phyloP scores from a whole-genome alignment of 116 monocot species.

The Iris pallida region DNA sequence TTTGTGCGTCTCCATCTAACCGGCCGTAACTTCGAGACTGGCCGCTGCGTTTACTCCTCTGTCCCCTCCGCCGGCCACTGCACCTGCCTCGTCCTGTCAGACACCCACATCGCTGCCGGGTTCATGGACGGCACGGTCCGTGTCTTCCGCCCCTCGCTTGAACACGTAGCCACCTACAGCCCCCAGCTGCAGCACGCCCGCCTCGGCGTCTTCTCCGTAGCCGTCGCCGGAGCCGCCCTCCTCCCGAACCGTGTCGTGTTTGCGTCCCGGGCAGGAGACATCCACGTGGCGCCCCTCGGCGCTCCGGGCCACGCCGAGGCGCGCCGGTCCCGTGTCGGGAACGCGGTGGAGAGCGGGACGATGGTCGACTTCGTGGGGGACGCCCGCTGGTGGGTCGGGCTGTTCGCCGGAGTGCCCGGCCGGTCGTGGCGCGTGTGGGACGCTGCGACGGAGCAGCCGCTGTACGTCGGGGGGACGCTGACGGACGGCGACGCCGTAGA shows the following conservation, averaged over 20 bases:
- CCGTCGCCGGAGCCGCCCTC: conserved; percentile 51
- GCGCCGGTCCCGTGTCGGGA: conserved; percentile 42
- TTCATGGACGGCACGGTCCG: conserved; percentile 59
- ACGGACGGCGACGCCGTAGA: conserved; percentile 41
- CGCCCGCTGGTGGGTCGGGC: conserved; percentile 49
- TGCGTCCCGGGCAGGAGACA: conserved; percentile 57
- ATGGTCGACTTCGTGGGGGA: conserved; percentile 54
- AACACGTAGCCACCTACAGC: conserved; percentile 22
- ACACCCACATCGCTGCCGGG: conserved; percentile 45
- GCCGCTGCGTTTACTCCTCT: conserved; percentile 25
- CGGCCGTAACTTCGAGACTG: conserved; percentile 53
- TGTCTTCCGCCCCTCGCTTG: conserved; percentile 28
- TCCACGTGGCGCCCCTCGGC: conserved; percentile 36
- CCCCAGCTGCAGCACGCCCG: conserved; percentile 36
- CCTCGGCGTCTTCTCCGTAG: conserved; percentile 57
- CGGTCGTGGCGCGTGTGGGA: conserved; percentile 67
- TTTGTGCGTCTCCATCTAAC: conserved; percentile 54
- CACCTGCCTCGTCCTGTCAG: conserved; percentile 55
- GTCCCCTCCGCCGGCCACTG: conserved; percentile 16
- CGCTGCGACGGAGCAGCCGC: conserved; percentile 30
- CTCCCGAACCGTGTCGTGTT: conserved; percentile 28
- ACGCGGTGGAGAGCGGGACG: conserved; percentile 51
- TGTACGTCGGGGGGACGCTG: conserved; percentile 45
- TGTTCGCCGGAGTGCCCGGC: conserved; percentile 70
- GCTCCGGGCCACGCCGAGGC: not conserved